Evolutionary conservation across 108 stramenopile species (phyloP), one percentile per base, ranked within the genome.

Genomic region (Phaeodactylum tricornutum): DNA sequence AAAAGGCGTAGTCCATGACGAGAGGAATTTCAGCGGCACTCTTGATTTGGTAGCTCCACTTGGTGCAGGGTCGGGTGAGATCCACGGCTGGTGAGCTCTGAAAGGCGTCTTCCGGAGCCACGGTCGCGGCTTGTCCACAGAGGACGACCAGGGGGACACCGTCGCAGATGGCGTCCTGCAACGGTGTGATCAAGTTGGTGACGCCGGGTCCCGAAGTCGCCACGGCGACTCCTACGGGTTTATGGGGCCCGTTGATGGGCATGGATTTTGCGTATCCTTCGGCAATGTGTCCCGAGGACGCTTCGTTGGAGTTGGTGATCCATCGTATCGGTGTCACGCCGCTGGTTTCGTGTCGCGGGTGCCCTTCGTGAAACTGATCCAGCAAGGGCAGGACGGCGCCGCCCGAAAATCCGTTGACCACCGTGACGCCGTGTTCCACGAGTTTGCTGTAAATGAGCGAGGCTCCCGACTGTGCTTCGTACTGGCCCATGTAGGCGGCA

Each of bases 191-290:
- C 21, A 89, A 66, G 51, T 94, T 94, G 34, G 92, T 94, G 9
- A 84, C 83, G 31, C 92, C 92, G 21, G 92, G 92, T 38, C 92
- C 92, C 9, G 86, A 88, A n/a, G 92, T 94, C 47, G 84, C 92
- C 46, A 94, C 68, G 29, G 66, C 83, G 22, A 94, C 80, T 42
- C 88, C 92, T 14, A 84, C 81, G n/a, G 82, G 81, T 26, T 74
- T 54, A 50, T 69, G 61, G 1, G 17, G 25, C 4, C 65, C 72
- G 27, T 80, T 69, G 46, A 80, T 69, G 30, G 85, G 80, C 33
- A 77, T 66, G 25, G 72, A 67, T 51, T 89, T 89, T 65, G 87
- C 87, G 48, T 85, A 86, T 12, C 87, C 92, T 53, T 94, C 92
- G 21, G 83, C 86, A 44, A 90, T 81, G 59, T 94, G 86, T 43